Evolutionary conservation across 108 stramenopile species (phyloP).

Genomic region (Cyclostephanos invisitatus): DNA sequence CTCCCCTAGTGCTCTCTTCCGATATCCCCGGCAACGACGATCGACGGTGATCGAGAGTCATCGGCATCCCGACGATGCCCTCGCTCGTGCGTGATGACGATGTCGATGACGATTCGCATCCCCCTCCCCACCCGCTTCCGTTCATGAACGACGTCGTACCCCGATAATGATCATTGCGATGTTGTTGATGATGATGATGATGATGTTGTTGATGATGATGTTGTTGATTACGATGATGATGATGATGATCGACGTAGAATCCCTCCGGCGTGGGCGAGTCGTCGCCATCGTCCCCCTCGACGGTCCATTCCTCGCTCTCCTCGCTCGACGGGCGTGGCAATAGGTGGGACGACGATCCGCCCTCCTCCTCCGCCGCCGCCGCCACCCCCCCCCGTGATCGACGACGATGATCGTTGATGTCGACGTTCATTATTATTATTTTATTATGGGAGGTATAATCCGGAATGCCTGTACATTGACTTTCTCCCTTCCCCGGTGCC

Average conservation of each 20-base stretch:
- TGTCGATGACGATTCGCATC: no score
- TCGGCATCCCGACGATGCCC: no score
- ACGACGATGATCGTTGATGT: neutral
- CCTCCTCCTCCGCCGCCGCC: neutral
- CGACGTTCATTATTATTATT: neutral
- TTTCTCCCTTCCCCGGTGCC: no score
- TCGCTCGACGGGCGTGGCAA: neutral
- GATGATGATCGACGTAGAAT: neutral
- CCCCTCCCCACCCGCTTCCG: neutral
- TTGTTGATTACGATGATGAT: neutral
- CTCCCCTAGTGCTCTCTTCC: neutral
- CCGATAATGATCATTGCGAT: neutral
- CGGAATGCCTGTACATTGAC: no score
- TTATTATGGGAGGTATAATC: no score
- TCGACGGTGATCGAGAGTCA: neutral
- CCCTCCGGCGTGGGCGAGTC: neutral
- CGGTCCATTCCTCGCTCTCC: neutral
- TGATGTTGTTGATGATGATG: no score
- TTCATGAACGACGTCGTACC: neutral
- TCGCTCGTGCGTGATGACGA: no score
- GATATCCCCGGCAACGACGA: neutral
- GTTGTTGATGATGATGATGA: no score
- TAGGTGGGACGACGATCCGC: neutral
- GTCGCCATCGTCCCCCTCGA: neutral
- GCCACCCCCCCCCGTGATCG: neutral